Conservation (phyloP, 2,329 filamentous ascomycete species). For the Zymoseptoria passerinii region DNA sequence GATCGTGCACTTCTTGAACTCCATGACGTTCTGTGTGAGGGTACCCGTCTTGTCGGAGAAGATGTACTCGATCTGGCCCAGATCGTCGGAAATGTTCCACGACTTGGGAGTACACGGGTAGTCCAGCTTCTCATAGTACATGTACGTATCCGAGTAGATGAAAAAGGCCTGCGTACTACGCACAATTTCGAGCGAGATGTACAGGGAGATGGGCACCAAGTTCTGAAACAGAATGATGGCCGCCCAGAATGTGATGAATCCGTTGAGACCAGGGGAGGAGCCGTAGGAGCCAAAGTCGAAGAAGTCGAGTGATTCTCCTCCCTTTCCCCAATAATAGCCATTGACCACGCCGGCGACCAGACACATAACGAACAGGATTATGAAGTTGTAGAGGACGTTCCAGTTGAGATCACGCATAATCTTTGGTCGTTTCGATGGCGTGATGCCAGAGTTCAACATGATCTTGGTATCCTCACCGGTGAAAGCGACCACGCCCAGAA, state of each 20-base stretch:
- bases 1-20: slow-evolving; percentile 97
- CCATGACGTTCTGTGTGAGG: slow-evolving; percentile 89
- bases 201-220: slow-evolving; percentile 94
- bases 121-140: slow-evolving; percentile 94
- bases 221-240: slow-evolving; percentile 94
- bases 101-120: slow-evolving; percentile 95
- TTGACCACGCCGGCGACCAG: slow-evolving; percentile 76
- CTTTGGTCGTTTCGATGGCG: slow-evolving; percentile 83
- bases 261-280: slow-evolving; percentile 64
- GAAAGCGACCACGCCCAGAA: slow-evolving; percentile 84
- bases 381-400: slow-evolving; percentile 95
- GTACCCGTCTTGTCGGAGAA: slow-evolving; percentile 94
- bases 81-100: slow-evolving; percentile 97
- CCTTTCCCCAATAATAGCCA: slow-evolving; percentile 70
- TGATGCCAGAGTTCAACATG: slow-evolving; percentile 96
- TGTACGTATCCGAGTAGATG: slow-evolving; percentile 90
- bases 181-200: slow-evolving; percentile 94
- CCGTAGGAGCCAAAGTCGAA: slow-evolving; percentile 76
- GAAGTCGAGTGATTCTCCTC: slow-evolving; percentile 63
- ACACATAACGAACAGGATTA: slow-evolving; percentile 83
- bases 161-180: slow-evolving; percentile 89
- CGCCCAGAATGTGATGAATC: slow-evolving; percentile 96
- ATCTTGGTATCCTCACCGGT: slow-evolving; percentile 97
- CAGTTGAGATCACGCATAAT: slow-evolving; percentile 92
- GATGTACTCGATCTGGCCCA: slow-evolving; percentile 98